A percentile compares a stretch with the other conserved stretches of the same genome.
Evolutionary conservation across 495 filamentous ascomycete species (phyloP).

Genomic region (Penicillium waksmanii): DNA sequence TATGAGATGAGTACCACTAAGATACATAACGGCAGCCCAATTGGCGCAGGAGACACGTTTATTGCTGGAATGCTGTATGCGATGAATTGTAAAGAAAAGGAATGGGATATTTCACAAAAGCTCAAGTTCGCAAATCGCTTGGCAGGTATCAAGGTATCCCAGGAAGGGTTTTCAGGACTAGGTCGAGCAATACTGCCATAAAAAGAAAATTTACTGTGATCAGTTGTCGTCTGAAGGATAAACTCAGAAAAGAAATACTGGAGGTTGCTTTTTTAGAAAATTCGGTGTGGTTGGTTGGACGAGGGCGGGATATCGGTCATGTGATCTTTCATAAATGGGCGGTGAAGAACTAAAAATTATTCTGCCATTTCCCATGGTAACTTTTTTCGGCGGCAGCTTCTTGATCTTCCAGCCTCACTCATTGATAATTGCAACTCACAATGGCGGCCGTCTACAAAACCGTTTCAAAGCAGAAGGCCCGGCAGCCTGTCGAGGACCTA

Average conservation of each 20-base stretch:
- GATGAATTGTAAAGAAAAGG: constrained; percentile 51
- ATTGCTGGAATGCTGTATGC: constrained; percentile 71
- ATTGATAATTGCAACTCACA: constrained; percentile 29
- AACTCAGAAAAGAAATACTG: too few relatives aligned
- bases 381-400: constrained; percentile 35
- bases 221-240: neutral
- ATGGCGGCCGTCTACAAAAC: constrained; percentile 98
- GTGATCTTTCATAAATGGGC: constrained; percentile 21
- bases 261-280: too few relatives aligned
- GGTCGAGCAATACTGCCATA: constrained; percentile 21
- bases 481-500: constrained; percentile 37
- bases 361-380: constrained; percentile 37
- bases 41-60: constrained; percentile 77
- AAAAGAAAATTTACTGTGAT: too few relatives aligned
- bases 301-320: neutral
- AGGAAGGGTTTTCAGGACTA: constrained; percentile 66
- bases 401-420: constrained; percentile 17
- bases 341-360: constrained; percentile 44
- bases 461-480: constrained; percentile 66
- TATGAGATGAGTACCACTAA: constrained; percentile 19
- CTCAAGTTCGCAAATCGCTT: constrained; percentile 66
- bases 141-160: constrained; percentile 68
- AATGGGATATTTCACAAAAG: constrained; percentile 55
- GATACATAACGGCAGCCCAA: constrained; percentile 47
- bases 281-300: too few relatives aligned